Base-by-base conservation (phyloP, 2,329 filamentous ascomycete species). In the Arthrobotrys sinensis region DNA sequence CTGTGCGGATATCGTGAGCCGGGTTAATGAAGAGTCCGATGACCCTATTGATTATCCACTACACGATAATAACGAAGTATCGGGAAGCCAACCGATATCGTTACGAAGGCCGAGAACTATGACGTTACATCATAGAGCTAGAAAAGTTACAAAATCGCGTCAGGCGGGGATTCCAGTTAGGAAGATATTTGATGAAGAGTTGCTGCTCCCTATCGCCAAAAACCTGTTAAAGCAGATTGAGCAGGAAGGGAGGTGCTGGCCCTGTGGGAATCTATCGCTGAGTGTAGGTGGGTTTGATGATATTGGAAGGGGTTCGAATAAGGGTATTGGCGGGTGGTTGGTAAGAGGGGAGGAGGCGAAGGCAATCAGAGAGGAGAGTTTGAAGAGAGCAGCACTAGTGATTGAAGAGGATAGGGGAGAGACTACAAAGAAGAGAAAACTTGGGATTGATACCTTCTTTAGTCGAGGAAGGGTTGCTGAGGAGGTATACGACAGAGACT, bases 241-340 rank as follows among this genome's bases (percentile, higher is more conserved):
- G 80, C 66, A 70, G 10, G 75, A 73, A 43, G 93, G 93, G 0
- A 87, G 88, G 64, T 91, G 92, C 14, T 98, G 94, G 93, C 96
- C 96, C 5, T 98, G 96, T 83, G 87, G 90, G n/a, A 96, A 97
- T 82, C 86, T 99, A 7, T 96, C 93, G 73, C 85, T 98, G 53
- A 94, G 92, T 80, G 93, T 98, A 24, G 91, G 90, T n/a, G 94
- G 93, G 0, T 97, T 98, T 80, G 94, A 98, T 83, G 94, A 97
- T 80, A 92, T 79, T n/a, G 93, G 1, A 86, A 95, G 73, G 90
- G 88, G 46, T 92, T 93, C 75, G 4, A 98, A 97, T 82, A 91
- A 91, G 86, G 93, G 92, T 38, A 98, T 99, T 80, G 91, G 92
- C 52, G 88, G 89, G 19, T 75, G 76, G 76, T 16, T 99, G n/a